phyloP scores from a whole-genome alignment of 345 rosid species.

The Salix viminalis region DNA sequence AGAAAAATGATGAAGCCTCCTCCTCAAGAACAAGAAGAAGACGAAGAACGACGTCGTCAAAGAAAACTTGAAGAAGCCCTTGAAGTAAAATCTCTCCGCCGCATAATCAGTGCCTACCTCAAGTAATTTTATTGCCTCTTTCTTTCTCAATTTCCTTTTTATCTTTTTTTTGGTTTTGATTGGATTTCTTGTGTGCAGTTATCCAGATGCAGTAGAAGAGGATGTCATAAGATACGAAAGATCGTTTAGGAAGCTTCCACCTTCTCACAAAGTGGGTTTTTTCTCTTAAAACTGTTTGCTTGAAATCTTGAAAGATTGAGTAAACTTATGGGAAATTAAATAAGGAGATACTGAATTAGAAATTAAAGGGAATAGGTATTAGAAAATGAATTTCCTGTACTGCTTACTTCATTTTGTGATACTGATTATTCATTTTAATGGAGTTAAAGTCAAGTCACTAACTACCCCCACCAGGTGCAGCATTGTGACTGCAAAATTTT shows the following conservation, averaged over 20 bases:
- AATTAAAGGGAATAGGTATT: not conserved
- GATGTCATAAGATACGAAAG: slow-evolving; percentile 79
- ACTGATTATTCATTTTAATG: not conserved
- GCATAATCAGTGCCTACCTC: slow-evolving; percentile 93
- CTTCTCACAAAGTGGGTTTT: slow-evolving; percentile 59
- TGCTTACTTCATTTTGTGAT: not conserved
- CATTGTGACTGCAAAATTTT: not conserved
- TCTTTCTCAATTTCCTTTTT: not conserved
- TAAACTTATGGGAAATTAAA: not conserved
- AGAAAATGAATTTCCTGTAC: too few species aligned
- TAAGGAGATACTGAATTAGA: not conserved
- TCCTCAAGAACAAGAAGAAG: slow-evolving; percentile 40
- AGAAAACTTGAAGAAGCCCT: slow-evolving; percentile 87
- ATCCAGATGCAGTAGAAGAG: slow-evolving; percentile 83
- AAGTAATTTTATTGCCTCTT: slow-evolving; percentile 37
- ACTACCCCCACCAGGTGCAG: not conserved
- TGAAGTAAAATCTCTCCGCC: slow-evolving; percentile 88
- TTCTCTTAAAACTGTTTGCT: not conserved
- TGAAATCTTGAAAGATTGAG: not conserved
- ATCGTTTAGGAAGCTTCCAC: slow-evolving; percentile 69
- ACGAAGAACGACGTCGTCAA: slow-evolving; percentile 58
- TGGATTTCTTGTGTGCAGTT: slow-evolving; percentile 33
- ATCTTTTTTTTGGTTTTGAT: not conserved
- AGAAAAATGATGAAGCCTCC: not conserved
- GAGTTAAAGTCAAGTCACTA: not conserved